Evolutionary conservation across 2,329 filamentous ascomycete genomes (phyloP).

Genomic region (Fusarium chlamydosporum): DNA sequence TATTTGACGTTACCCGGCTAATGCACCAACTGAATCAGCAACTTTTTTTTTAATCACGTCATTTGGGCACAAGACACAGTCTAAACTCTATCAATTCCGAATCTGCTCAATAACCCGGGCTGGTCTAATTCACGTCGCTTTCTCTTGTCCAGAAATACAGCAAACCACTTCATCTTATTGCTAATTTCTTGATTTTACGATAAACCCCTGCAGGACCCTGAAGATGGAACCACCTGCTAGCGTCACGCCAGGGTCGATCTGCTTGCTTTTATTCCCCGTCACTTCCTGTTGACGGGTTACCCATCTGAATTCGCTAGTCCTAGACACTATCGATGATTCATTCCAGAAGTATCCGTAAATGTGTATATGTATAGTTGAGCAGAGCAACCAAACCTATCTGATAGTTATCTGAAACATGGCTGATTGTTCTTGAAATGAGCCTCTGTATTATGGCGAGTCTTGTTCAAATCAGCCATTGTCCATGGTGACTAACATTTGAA

Average conservation of each 20-base stretch:
- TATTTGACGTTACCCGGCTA: constrained; percentile 2
- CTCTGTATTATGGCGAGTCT: not conserved
- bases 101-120: not conserved
- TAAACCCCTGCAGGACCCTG: constrained; percentile 43
- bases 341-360: constrained; percentile 31
- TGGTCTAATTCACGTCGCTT: not conserved
- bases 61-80: constrained; percentile 29
- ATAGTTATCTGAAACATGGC: constrained; percentile 14
- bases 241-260: constrained; percentile 36
- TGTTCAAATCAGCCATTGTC: constrained; percentile 1
- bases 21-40: constrained; percentile 30
- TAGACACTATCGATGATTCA: constrained; percentile 19
- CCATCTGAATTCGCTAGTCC: constrained; percentile 24
- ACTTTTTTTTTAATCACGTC: constrained; percentile 26
- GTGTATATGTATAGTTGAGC: not conserved
- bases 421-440: constrained; percentile 5
- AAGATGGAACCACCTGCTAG: constrained; percentile 28
- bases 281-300: constrained; percentile 29
- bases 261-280: constrained; percentile 41
- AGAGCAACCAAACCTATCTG: constrained; percentile 15
- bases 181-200: constrained; percentile 22
- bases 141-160: not conserved
- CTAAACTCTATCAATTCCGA: constrained; percentile 16
- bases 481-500: not conserved
- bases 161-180: not conserved